Percentiles rank a stretch among this genome's conserved stretches.
Evolutionary conservation across 345 rosid genomes (phyloP).

Genomic region (Heritiera littoralis): DNA sequence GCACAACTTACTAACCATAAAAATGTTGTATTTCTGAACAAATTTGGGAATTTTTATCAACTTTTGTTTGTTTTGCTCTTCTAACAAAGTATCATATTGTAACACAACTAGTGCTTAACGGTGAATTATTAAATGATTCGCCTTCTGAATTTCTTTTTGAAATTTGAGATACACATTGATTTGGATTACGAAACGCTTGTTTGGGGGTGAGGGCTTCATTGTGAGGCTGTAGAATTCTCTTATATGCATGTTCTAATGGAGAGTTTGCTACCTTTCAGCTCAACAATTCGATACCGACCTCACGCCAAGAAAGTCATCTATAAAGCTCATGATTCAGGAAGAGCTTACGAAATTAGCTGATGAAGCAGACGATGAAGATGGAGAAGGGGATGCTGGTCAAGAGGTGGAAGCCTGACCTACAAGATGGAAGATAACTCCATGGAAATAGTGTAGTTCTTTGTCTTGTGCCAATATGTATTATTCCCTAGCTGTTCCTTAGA

Average conservation of each 20-base stretch:
- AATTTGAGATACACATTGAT: not conserved
- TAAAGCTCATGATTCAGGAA: conserved; percentile 80
- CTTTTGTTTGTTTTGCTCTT: not conserved
- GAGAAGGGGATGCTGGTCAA: conserved; percentile 47
- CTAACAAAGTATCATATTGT: not conserved
- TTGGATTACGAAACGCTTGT: not conserved
- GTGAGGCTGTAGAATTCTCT: not conserved
- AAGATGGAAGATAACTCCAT: conserved; percentile 18
- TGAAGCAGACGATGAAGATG: conserved; percentile 67
- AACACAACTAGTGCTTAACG: not conserved
- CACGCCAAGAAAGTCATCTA: conserved; percentile 55
- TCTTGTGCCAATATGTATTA: conserved; percentile 23
- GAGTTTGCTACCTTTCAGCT: conserved; percentile 47
- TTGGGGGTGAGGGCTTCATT: not conserved
- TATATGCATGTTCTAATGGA: conserved; percentile 6
- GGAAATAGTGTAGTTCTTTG: conserved; percentile 21
- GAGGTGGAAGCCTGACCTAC: conserved; percentile 43
- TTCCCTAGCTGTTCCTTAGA: conserved; percentile 19
- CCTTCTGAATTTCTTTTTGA: not conserved
- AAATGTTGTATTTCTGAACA: not conserved
- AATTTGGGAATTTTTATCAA: not conserved
- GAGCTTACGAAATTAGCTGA: conserved; percentile 90
- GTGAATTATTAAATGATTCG: not conserved
- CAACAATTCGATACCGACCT: conserved; percentile 45
- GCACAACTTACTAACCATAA: not conserved